Evolutionary conservation across 257 asterid genomes (phyloP), one percentile per base, ranked within the genome.

Genomic region (Solanum sejunctum): DNA sequence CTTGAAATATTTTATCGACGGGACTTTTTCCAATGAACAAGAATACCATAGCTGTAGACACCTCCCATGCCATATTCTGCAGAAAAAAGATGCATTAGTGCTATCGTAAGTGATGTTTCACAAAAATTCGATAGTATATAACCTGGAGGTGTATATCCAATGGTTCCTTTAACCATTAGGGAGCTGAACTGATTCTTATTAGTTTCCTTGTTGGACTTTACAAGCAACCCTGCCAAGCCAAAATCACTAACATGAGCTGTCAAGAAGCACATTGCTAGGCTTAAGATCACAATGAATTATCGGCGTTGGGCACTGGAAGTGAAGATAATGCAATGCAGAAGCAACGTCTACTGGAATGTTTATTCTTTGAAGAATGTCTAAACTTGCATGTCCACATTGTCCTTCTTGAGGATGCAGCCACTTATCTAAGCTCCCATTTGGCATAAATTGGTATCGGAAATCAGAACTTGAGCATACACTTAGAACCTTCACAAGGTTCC

Each of bases 131-230:
- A 45, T 7, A 45, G 49, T 45, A 45, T 45, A 45, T 45, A 45
- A 91, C 92, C 94, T 85, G 92, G 94, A 84, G 94, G 86, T 60
- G 88, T 85, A 87, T 91, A 91, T 57, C 91, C 92, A 73, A 88
- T 86, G 84, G 92, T 88, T 55, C 91, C 94, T 63, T 85, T 88
- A 64, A 91, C 63, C 57, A 83, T 85, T 64, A 87, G 88, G 54
- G 92, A 89, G 87, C 89, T 88, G 80, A 87, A 88, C 39, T 85
- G 84, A 47, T 85, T 82, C 49, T 51, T 75, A 72, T 70, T 54
- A 26, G 77, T 89, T 55, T 84, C 83, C 77, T 23, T 21, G 32
- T 64, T 15, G 26, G 81, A 61, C 57, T 73, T 71, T 39, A 88
- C 54, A 47, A 88, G 83, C 4, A 91, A 83, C 79, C 85, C 47